phyloP scores from a whole-genome alignment of 192 early-diverging fungal species.

The Rhizophlyctis rosea region DNA sequence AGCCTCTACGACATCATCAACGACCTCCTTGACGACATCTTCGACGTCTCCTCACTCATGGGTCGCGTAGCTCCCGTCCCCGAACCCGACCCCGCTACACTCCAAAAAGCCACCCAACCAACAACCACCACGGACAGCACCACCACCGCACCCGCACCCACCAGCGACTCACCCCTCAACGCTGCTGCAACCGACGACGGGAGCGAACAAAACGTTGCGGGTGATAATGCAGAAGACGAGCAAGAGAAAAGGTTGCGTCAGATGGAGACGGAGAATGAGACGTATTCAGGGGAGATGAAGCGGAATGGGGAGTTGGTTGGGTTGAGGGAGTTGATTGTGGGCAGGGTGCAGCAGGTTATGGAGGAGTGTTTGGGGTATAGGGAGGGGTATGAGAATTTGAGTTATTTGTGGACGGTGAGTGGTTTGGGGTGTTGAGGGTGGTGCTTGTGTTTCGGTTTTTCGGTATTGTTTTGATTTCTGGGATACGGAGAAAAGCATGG shows the following conservation, averaged over 20 bases:
- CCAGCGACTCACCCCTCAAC: not conserved
- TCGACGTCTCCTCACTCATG: conserved; percentile 55
- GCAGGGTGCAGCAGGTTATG: conserved; percentile 43
- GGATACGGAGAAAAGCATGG: too few relatives aligned
- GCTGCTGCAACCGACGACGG: conserved; percentile 4
- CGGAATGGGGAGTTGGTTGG: conserved; percentile 42
- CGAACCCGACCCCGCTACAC: conserved; percentile 10
- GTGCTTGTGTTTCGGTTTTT: too few relatives aligned
- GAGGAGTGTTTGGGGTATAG: conserved; percentile 50
- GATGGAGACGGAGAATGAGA: conserved; percentile 45
- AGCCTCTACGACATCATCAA: conserved; percentile 44
- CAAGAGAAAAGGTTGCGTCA: conserved; percentile 26
- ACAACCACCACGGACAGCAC: not conserved
- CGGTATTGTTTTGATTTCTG: too few relatives aligned
- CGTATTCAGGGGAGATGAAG: conserved; percentile 58
- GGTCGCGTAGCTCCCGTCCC: conserved; percentile 40
- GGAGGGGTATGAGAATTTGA: conserved; percentile 60
- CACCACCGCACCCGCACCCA: conserved; percentile 13
- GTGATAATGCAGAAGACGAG: conserved; percentile 21
- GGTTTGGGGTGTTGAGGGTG: not conserved
- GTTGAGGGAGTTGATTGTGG: conserved; percentile 38
- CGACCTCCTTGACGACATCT: conserved; percentile 55
- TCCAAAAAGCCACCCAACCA: not conserved
- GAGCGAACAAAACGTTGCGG: conserved; percentile 19
- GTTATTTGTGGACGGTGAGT: conserved; percentile 60